Base-by-base conservation (phyloP, 2,329 filamentous ascomycete genomes). In the Pseudogymnoascus sp. region DNA sequence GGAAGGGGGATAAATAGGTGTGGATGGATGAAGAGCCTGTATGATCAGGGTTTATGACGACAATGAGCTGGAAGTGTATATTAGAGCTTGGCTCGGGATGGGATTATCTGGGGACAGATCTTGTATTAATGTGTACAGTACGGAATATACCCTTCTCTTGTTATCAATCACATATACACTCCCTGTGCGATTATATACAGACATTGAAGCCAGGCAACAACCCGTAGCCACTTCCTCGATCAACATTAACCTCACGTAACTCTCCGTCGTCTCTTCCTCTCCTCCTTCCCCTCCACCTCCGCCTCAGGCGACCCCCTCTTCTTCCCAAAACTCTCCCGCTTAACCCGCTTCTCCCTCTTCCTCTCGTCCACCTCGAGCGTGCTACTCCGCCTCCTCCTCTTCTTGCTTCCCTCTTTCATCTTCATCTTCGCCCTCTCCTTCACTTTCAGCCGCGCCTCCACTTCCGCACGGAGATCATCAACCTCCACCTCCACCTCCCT, bases 1-100 rank as follows among this genome's bases (percentile, higher is more conserved):
- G 75, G 45, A 73, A 75, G 70, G 72, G 74, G 60, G 75, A 75
- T 68, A 66, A 62, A 19, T 63, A 52, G 5, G 61, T 60, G 22
- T 68, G 69, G 49, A 66, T 69, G 64, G 66, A 68, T 9, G 66
- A 69, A 61, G 69, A 70, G 64, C 49, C 49, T 62, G 49, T 69
- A 67, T 58, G 68, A 68, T 67, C 64, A 68, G 62, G 55, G 25
- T 55, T 55, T 55, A 55, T 16, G 49, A 55, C 28, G 16, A 49
- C 25, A 36, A 61, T 33, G 36, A 25, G 23, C 11, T 14, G 11
- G 25, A 36, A 58, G n/a, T 41, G 60, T 36, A 49, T 69, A 14
- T 25, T 42, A 41, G 38, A 41, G 58, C 12, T 33, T 59, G 25
- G 33, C 22, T 12, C 14, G 14, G 19, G 33, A 33, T 60, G 19